Conservation (phyloP, 139 green algal genomes). For the Pleodorina starrii region DNA sequence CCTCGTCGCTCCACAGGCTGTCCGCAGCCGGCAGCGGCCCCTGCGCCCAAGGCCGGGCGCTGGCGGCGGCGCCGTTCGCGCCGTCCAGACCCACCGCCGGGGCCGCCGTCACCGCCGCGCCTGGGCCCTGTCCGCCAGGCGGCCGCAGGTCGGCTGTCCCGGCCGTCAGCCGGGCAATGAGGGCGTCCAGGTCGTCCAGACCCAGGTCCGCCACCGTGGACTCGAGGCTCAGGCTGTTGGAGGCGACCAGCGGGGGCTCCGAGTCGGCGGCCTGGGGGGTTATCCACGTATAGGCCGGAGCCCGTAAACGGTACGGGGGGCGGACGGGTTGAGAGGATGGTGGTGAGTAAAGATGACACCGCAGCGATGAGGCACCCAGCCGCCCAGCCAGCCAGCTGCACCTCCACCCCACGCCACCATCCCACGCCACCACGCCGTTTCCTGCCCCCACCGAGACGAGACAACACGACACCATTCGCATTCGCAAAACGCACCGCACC, state of each 20-base stretch:
- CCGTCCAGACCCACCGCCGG: not conserved
- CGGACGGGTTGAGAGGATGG: no score
- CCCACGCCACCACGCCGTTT: no score
- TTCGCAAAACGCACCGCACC: no score
- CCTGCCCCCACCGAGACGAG: no score
- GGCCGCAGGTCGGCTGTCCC: not conserved
- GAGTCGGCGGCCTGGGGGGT: conserved; percentile 13
- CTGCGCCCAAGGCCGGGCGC: not conserved
- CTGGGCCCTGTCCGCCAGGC: not conserved
- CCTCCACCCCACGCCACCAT: no score
- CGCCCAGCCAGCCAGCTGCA: no score
- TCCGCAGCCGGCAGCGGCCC: conserved; percentile 8
- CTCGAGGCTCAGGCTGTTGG: not conserved
- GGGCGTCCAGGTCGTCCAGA: conserved; percentile 32
- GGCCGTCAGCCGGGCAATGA: conserved; percentile 16
- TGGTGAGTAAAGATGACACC: no score
- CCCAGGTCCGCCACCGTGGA: conserved; percentile 22
- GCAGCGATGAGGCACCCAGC: no score
- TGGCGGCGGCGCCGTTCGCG: not conserved
- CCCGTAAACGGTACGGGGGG: no score
- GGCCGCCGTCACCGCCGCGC: no score
- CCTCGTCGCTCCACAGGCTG: conserved; percentile 47
- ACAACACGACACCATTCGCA: no score
- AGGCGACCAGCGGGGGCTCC: conserved; percentile 17
- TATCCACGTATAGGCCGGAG: no score